Evolutionary conservation across 768 basidiomycete genomes (phyloP).

Genomic region (Lactifluus subvellereus): DNA sequence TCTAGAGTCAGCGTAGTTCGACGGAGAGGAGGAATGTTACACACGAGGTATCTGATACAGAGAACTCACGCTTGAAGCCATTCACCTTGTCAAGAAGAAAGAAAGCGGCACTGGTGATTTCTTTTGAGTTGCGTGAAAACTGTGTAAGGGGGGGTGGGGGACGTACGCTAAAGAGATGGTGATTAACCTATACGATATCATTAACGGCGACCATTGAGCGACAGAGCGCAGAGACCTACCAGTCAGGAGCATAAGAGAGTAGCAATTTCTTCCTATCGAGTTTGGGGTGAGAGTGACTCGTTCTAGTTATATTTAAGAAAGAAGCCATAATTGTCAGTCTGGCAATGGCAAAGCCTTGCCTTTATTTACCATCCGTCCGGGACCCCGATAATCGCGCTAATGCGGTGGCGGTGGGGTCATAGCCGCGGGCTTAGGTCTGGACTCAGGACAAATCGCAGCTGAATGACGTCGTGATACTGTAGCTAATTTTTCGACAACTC

Average conservation of each 20-base stretch:
- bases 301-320: not conserved
- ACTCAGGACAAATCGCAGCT: too few relatives aligned
- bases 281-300: not conserved
- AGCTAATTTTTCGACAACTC: too few relatives aligned
- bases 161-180: constrained; percentile 63
- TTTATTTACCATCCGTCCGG: not conserved
- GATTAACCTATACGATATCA: constrained; percentile 45
- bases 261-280: constrained; percentile 36
- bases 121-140: constrained; percentile 27
- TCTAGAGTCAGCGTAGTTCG: constrained; percentile 22
- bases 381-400: not conserved
- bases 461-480: too few relatives aligned
- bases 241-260: constrained; percentile 68
- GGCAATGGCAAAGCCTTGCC: too few relatives aligned
- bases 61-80: constrained; percentile 75
- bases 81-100: constrained; percentile 57
- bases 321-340: not conserved
- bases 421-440: too few relatives aligned
- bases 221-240: constrained; percentile 40
- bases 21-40: constrained; percentile 28
- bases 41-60: constrained; percentile 69
- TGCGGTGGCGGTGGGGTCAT: too few relatives aligned
- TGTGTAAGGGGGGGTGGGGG: not conserved
- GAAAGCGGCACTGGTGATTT: constrained; percentile 42
- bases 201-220: constrained; percentile 1